These are phyloP conservation scores for Candida parachauliodes DNA, from an alignment of 805 yeast species.

Conservation along the genomic window DNA sequence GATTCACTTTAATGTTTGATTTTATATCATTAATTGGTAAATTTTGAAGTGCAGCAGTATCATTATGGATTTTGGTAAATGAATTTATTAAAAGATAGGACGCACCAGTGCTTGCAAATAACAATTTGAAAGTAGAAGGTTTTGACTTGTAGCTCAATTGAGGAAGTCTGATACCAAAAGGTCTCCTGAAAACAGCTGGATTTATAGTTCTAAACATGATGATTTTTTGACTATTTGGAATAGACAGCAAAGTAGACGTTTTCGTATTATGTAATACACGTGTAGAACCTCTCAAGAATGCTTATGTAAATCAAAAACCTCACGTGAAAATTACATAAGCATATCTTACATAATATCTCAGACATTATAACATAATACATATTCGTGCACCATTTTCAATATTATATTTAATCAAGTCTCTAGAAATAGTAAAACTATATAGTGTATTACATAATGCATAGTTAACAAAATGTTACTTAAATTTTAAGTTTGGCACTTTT, in stretches of 20 bases:
- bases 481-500: background rate
- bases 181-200: background rate
- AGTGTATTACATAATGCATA: background rate
- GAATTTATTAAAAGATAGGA: slow-evolving; percentile 4
- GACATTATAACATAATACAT: too few relatives aligned
- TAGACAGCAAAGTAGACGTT: background rate
- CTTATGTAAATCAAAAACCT: too few relatives aligned
- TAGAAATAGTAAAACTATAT: too few relatives aligned
- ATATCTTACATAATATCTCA: too few relatives aligned
- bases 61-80: slow-evolving; percentile 5
- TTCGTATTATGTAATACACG: background rate
- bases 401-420: too few relatives aligned
- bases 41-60: slow-evolving; percentile 5
- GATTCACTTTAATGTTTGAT: slow-evolving; percentile 3
- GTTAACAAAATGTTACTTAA: background rate
- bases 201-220: slow-evolving; percentile 1
- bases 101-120: slow-evolving; percentile 8
- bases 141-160: background rate
- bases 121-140: slow-evolving; percentile 7
- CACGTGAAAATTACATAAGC: too few relatives aligned
- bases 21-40: slow-evolving; percentile 5
- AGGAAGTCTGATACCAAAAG: background rate
- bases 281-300: too few relatives aligned
- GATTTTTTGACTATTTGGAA: background rate
- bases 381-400: too few relatives aligned